Evolutionary conservation across 148 eudicot species (phyloP).

Genomic region (Rhododendron williamsianum): DNA sequence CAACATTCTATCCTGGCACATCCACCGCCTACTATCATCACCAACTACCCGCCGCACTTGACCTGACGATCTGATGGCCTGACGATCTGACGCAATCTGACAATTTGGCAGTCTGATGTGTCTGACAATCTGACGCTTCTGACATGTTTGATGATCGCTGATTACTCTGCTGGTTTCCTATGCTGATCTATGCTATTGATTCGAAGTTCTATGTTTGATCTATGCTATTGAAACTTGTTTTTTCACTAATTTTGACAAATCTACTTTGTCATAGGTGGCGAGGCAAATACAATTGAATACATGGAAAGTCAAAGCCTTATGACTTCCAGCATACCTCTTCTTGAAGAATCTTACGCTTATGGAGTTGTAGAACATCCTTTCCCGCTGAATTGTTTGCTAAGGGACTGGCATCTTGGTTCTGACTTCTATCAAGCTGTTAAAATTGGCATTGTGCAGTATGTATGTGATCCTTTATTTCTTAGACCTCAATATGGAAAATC

Average conservation of each 20-base stretch:
- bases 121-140: no score
- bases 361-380: slow-evolving; percentile 96
- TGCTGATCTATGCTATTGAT: no score
- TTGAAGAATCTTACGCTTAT: slow-evolving; percentile 79
- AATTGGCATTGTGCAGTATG: slow-evolving; percentile 98
- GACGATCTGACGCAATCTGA: no score
- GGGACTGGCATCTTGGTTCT: slow-evolving; percentile 86
- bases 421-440: slow-evolving; percentile 94
- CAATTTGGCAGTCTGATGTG: no score
- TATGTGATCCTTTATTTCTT: slow-evolving; percentile 37
- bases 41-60: no score
- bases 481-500: not conserved
- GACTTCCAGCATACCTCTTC: slow-evolving; percentile 66
- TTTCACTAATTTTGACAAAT: slow-evolving; percentile 14
- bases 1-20: no score
- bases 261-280: slow-evolving; percentile 54
- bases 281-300: slow-evolving; percentile 74
- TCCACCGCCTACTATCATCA: no score
- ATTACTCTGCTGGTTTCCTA: no score
- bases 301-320: slow-evolving; percentile 67
- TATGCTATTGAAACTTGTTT: not conserved
- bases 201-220: no score
- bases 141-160: no score
- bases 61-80: no score
- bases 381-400: slow-evolving; percentile 72